Conservation (phyloP, 2,329 filamentous ascomycete genomes). For the Leptographium procerum region DNA sequence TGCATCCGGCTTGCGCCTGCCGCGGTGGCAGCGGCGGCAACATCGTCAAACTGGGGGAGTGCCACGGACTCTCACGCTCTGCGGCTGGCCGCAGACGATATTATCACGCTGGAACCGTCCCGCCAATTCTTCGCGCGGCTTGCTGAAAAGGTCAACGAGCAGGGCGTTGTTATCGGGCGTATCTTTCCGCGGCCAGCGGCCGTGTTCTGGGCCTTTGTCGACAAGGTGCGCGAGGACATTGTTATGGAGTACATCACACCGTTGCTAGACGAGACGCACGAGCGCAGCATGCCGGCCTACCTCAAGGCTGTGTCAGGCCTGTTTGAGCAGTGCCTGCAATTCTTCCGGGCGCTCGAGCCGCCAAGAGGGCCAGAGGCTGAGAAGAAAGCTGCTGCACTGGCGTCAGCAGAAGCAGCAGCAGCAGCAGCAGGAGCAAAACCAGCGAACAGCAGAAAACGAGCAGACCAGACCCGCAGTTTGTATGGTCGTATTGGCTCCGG, state of each 20-base stretch:
- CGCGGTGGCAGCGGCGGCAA: not conserved
- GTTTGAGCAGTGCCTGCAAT: constrained; percentile 74
- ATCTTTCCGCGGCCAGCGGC: constrained; percentile 64
- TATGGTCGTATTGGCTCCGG: not conserved
- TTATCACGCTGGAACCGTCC: constrained; percentile 68
- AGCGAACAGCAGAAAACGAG: not conserved
- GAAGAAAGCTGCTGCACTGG: not conserved
- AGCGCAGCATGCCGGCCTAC: constrained; percentile 63
- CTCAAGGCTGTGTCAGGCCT: constrained; percentile 77
- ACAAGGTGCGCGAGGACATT: constrained; percentile 74
- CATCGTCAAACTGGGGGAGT: not conserved
- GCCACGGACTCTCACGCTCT: not conserved
- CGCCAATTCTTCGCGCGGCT: constrained; percentile 69
- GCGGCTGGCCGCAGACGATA: constrained; percentile 31
- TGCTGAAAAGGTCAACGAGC: constrained; percentile 67
- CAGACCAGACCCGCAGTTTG: not conserved
- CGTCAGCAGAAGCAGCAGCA: not conserved
- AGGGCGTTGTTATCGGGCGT: constrained; percentile 64
- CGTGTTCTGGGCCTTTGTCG: constrained; percentile 68
- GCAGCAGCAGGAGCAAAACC: not conserved
- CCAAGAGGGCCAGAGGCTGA: constrained; percentile 38
- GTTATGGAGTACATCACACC: constrained; percentile 77
- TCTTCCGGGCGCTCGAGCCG: constrained; percentile 59
- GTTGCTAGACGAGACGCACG: constrained; percentile 78
- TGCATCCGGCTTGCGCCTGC: constrained; percentile 58